Evolutionary conservation across 2,329 filamentous ascomycete species (phyloP).

Genomic region (Aureobasidium sp.): DNA sequence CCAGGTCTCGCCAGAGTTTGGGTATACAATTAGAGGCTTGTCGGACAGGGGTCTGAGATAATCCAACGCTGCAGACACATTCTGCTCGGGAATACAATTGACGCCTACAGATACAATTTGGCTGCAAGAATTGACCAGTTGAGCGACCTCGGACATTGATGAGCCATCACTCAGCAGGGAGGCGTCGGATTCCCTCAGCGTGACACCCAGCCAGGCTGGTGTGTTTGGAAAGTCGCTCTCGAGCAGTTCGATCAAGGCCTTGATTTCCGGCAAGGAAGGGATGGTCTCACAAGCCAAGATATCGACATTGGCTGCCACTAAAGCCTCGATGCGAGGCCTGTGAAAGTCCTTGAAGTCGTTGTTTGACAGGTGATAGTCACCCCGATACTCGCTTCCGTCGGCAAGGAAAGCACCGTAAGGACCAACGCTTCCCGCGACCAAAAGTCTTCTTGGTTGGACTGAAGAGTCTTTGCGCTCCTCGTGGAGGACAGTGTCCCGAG

Average conservation of each 20-base stretch:
- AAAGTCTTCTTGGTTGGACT: slow-evolving; percentile 19
- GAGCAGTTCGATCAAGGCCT: slow-evolving; percentile 35
- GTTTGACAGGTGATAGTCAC: slow-evolving; percentile 32
- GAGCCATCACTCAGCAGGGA: slow-evolving; percentile 38
- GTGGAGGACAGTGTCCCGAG: slow-evolving; percentile 24
- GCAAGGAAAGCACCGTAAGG: slow-evolving; percentile 44
- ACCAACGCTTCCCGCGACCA: slow-evolving; percentile 41
- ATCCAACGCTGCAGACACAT: slow-evolving; percentile 30
- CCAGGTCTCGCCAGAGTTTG: slow-evolving; percentile 43
- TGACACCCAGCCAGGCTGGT: slow-evolving; percentile 38
- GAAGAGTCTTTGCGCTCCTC: neutral
- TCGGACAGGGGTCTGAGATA: slow-evolving; percentile 27
- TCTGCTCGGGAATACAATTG: slow-evolving; percentile 37
- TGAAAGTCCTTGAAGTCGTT: slow-evolving; percentile 37
- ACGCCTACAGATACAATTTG: slow-evolving; percentile 39
- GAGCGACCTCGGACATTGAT: slow-evolving; percentile 27
- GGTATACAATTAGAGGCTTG: slow-evolving; percentile 35
- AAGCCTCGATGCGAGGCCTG: slow-evolving; percentile 34
- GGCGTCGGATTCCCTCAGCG: slow-evolving; percentile 28
- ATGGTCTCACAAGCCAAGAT: slow-evolving; percentile 42
- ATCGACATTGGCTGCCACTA: slow-evolving; percentile 37
- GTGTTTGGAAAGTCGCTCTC: slow-evolving; percentile 30
- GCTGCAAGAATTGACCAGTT: slow-evolving; percentile 24
- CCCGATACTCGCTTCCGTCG: slow-evolving; percentile 41
- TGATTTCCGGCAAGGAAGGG: slow-evolving; percentile 34